Evolutionary conservation across 2,329 filamentous ascomycete species (phyloP), one percentile per base, ranked within the genome.

Genomic region (Davidsoniella neocaledoniae): DNA sequence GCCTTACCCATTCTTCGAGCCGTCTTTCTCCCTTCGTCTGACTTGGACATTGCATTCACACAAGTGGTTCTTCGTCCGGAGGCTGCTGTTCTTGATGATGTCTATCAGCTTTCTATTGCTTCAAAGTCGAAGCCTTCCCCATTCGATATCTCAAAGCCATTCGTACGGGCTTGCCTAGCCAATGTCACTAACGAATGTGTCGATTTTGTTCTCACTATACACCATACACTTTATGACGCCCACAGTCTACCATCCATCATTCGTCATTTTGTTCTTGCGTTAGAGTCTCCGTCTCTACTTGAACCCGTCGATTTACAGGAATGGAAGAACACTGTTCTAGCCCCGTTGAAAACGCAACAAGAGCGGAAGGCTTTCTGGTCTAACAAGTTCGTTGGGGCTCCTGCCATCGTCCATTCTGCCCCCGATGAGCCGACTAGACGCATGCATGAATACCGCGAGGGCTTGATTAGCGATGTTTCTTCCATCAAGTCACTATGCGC

Each of bases 191-290:
- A 54, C 0, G 54, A 56, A 0, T 53, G 55, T 2, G 64, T 62
- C 57, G 39, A 54, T 0, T 49, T 78, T 3, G 64, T 72, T 2
- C 67, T 86, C 4, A 69, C 69, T 23, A 80, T 95, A 4, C 87
- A 94, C 55, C 88, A 96, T 61, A 83, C 84, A 0, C 68, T 95
- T 0, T 96, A 95, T 59, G 90, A 95, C 61, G 87, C 81, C 5
- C 71, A 93, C 53, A 91, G 84, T 57, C 67, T 95, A 4, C 75
- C 79, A 1, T 60, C 71, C 0, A 64, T 94, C 5, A 66, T 86
- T 19, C 59, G 70, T 2, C 58, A 62, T 1, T 63, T 29, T 3
- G 17, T 36, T 10, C 29, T 16, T 55, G 6, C 55, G 64, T 3
- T 49, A 60, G 41, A 43, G 12, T 19, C 16, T 44, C 14, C 12